These are phyloP conservation scores for Cochliopodium minus DNA, from an alignment of 208 protist genomes.

Conservation along the genomic window DNA sequence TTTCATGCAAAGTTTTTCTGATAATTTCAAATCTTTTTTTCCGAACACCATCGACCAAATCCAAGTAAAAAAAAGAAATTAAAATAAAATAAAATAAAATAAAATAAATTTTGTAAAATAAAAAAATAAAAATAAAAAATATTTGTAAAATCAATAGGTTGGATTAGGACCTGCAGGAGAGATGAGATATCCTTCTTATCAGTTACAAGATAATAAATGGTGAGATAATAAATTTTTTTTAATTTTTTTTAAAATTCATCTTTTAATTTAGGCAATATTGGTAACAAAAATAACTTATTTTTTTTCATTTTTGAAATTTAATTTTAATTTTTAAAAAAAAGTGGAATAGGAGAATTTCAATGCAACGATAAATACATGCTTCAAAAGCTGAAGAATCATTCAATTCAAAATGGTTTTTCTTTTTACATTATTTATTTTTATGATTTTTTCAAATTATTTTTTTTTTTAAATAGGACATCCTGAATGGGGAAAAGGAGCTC, in stretches of 20 bases:
- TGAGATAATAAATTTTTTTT: too few species aligned
- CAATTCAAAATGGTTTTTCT: background rate
- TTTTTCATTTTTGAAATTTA: background rate
- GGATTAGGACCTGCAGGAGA: conserved; percentile 30
- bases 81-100: too few species aligned
- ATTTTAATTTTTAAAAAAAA: background rate
- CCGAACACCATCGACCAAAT: too few species aligned
- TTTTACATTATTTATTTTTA: too few species aligned
- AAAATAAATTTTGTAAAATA: too few species aligned
- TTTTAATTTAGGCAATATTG: background rate
- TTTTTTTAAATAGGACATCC: background rate
- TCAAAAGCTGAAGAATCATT: background rate
- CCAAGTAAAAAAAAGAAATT: too few species aligned
- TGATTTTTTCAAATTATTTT: background rate
- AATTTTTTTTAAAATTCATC: background rate
- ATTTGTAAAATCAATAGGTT: too few species aligned
- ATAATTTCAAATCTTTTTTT: too few species aligned
- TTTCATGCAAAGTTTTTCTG: conserved; percentile 13
- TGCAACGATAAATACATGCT: conserved; percentile 21
- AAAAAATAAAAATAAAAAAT: too few species aligned
- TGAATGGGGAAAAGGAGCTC: conserved; percentile 12
- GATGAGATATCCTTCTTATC: conserved; percentile 29
- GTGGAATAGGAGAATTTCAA: conserved; percentile 9
- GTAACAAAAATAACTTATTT: background rate
- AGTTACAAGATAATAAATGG: conserved; percentile 22